phyloP scores from a whole-genome alignment of 2,329 filamentous ascomycete genomes.

The Phialophora tarda region DNA sequence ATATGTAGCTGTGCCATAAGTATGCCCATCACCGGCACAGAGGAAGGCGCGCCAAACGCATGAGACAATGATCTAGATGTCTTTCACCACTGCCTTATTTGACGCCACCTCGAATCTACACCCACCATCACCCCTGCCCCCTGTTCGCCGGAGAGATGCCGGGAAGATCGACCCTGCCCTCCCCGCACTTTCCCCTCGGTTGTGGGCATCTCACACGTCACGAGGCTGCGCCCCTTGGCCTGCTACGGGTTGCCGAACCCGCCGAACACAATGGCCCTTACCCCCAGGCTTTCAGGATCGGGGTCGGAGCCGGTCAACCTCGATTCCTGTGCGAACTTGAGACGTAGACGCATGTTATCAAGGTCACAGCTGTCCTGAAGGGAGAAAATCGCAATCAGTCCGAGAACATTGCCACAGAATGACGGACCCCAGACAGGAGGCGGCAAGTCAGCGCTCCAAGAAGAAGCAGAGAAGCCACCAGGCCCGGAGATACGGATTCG shows the following conservation, averaged over 20 bases:
- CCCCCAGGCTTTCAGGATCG: neutral
- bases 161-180: constrained; percentile 1
- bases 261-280: neutral
- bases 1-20: constrained; percentile 6
- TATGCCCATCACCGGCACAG: neutral
- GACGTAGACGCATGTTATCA: neutral
- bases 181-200: constrained; percentile 13
- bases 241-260: neutral
- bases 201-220: neutral
- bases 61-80: neutral
- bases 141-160: constrained; percentile 9
- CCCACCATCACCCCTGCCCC: neutral
- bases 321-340: neutral
- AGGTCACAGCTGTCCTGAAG: neutral
- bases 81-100: neutral
- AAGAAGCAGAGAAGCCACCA: constrained; percentile 21
- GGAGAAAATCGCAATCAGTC: neutral
- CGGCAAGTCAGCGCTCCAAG: constrained; percentile 10
- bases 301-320: neutral
- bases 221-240: constrained; percentile 19
- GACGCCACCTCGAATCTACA: neutral
- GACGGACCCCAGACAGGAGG: neutral
- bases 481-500: constrained; percentile 19
- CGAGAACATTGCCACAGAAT: neutral
- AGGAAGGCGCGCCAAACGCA: neutral